Percentiles rank a stretch among this genome's conserved stretches.
Conservation (phyloP, 2,329 filamentous ascomycete species). For the Chaetomiaceae sp. region DNA sequence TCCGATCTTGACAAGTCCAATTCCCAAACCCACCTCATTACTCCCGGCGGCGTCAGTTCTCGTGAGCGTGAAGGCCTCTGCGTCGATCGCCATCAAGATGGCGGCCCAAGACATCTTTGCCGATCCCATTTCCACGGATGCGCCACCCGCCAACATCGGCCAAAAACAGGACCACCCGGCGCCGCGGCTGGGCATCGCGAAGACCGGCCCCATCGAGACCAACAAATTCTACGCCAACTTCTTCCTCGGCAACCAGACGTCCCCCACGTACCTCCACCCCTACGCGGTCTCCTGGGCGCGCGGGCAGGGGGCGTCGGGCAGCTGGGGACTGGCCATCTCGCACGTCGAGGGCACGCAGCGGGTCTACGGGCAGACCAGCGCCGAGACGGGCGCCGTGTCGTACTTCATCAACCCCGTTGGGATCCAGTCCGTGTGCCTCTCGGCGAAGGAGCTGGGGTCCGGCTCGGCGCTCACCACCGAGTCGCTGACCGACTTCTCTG, state of each 20-base stretch:
- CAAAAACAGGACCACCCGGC: constrained; percentile 53
- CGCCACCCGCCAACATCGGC: constrained; percentile 44
- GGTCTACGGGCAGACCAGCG: constrained; percentile 55
- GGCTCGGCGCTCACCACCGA: constrained; percentile 52
- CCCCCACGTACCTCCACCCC: constrained; percentile 67
- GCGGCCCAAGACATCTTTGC: constrained; percentile 47
- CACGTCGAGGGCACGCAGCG: constrained; percentile 65
- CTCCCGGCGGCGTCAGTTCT: constrained; percentile 22
- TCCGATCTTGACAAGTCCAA: constrained; percentile 26
- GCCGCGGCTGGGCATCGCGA: constrained; percentile 44
- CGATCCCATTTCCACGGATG: constrained; percentile 45
- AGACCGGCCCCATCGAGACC: constrained; percentile 53
- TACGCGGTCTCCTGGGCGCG: constrained; percentile 65
- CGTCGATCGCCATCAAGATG: constrained; percentile 24
- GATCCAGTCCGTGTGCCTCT: constrained; percentile 74
- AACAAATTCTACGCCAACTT: constrained; percentile 83
- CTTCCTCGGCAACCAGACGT: constrained; percentile 66
- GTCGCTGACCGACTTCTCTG: constrained; percentile 51
- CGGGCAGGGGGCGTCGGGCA: constrained; percentile 54
- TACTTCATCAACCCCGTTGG: constrained; percentile 80
- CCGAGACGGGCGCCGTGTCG: constrained; percentile 51
- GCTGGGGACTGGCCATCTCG: constrained; percentile 72
- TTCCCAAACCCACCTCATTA: constrained; percentile 34
- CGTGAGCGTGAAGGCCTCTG: not conserved
- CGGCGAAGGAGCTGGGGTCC: constrained; percentile 64